phyloP scores from a whole-genome alignment of 768 basidiomycete genomes.

The Rhizopogon roseolus region DNA sequence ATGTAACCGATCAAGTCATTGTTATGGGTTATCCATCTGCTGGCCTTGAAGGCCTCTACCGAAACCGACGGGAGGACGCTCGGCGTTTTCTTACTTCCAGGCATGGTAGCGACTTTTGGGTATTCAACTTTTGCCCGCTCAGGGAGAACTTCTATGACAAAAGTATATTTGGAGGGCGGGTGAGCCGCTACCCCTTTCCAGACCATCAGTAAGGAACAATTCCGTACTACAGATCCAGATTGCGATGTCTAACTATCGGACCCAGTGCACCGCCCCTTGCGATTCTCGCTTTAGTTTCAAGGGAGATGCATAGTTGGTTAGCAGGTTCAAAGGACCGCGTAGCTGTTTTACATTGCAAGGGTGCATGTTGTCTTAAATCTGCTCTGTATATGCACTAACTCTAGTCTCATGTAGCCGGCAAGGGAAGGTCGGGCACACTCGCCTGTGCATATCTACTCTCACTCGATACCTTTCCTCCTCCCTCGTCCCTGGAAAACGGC shows the following conservation, averaged over 20 bases:
- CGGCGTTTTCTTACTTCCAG: slow-evolving; percentile 68
- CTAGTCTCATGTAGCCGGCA: slow-evolving; percentile 48
- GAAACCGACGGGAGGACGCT: slow-evolving; percentile 74
- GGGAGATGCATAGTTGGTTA: slow-evolving; percentile 75
- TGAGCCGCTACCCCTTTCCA: slow-evolving; percentile 84
- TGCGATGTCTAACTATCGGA: not conserved
- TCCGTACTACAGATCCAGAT: not conserved
- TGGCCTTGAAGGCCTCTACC: slow-evolving; percentile 75
- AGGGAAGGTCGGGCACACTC: slow-evolving; percentile 83
- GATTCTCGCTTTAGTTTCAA: slow-evolving; percentile 64
- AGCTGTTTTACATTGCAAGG: slow-evolving; percentile 86
- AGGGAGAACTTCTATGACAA: slow-evolving; percentile 78
- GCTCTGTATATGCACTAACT: slow-evolving; percentile 1
- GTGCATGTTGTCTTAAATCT: slow-evolving; percentile 25
- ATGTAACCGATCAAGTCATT: slow-evolving; percentile 71
- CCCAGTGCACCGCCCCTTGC: slow-evolving; percentile 71
- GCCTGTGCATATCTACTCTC: slow-evolving; percentile 80
- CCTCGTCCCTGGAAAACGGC: slow-evolving; percentile 44
- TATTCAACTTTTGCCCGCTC: slow-evolving; percentile 85
- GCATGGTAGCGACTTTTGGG: slow-evolving; percentile 77
- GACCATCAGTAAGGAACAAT: slow-evolving; percentile 72
- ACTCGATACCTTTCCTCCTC: slow-evolving; percentile 39
- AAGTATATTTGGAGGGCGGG: slow-evolving; percentile 62
- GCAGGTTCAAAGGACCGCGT: slow-evolving; percentile 59
- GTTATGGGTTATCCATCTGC: slow-evolving; percentile 83